Evolutionary conservation across 108 stramenopile species (phyloP).

Genomic region (Seminavis robusta): DNA sequence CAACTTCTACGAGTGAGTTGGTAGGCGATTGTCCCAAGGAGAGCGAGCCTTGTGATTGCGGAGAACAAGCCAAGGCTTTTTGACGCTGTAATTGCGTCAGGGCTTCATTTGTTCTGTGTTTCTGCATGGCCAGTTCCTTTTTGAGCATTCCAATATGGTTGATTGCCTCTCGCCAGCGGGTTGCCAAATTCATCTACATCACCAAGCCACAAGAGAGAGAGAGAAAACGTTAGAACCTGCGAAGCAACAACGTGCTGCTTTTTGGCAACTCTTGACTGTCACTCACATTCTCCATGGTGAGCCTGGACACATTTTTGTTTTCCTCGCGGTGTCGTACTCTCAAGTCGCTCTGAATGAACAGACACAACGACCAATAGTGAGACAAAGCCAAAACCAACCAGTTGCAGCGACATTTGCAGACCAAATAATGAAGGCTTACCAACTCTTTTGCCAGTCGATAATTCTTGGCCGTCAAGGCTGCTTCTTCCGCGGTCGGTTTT

Average conservation of each 20-base stretch:
- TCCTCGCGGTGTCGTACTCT: conserved; percentile 78
- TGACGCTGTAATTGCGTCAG: conserved; percentile 5
- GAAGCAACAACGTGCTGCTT: neutral
- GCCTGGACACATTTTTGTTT: conserved; percentile 60
- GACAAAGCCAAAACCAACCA: neutral
- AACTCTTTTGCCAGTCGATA: conserved; percentile 83
- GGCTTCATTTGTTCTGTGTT: conserved; percentile 47
- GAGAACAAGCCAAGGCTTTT: neutral
- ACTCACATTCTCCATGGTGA: conserved; percentile 82
- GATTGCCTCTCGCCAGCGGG: conserved; percentile 72
- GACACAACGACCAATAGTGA: no score
- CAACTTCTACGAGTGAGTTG: neutral
- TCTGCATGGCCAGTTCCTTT: conserved; percentile 54
- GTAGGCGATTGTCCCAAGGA: neutral
- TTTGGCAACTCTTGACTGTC: no score
- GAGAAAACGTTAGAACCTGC: neutral
- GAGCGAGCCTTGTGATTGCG: neutral
- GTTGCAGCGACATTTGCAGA: neutral
- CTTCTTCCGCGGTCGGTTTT: conserved; percentile 27
- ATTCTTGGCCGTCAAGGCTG: conserved; percentile 63
- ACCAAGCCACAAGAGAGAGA: neutral
- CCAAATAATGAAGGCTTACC: conserved; percentile 29
- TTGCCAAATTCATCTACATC: conserved; percentile 69
- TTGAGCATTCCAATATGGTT: conserved; percentile 62
- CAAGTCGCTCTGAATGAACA: conserved; percentile 53